Conservation (phyloP, 2,329 filamentous ascomycete genomes). For the Botryotinia narcissicola region DNA sequence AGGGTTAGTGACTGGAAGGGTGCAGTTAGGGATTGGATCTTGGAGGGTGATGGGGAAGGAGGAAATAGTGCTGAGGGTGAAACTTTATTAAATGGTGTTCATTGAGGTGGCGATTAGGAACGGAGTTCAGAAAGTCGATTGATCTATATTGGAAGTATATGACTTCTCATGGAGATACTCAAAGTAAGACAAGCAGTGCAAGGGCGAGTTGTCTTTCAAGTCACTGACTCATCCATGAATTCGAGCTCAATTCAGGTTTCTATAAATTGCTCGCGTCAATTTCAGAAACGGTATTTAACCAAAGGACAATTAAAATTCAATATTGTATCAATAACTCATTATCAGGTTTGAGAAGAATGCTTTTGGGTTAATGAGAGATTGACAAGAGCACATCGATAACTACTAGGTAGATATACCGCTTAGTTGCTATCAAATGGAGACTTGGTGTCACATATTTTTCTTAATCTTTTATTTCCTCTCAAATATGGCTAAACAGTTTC, state of each 20-base stretch:
- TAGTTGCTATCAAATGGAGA: not conserved
- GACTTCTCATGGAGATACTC: not conserved
- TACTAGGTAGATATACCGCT: not conserved
- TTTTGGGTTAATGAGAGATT: not conserved
- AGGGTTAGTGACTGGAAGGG: constrained; percentile 95
- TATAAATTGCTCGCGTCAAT: too few species aligned
- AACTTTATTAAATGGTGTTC: constrained; percentile 34
- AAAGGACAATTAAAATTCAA: not conserved
- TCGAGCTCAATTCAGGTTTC: not conserved
- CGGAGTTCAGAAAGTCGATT: not conserved
- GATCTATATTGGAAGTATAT: not conserved
- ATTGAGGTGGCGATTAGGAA: not conserved
- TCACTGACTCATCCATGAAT: not conserved
- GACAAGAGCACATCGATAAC: not conserved
- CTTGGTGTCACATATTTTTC: not conserved
- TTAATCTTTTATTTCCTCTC: not conserved
- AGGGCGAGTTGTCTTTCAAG: not conserved
- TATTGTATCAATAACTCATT: not conserved
- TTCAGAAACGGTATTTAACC: not conserved
- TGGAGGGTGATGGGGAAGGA: constrained; percentile 21
- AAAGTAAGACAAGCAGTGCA: not conserved
- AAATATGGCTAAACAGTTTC: accelerated
- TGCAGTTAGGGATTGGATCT: constrained; percentile 75
- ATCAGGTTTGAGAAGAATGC: not conserved
- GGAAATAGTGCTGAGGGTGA: constrained; percentile 21